Evolutionary conservation across 164 flowering plant genomes (phyloP), one percentile per base, ranked within the genome.

Genomic region (Vitis rotundifolia): DNA sequence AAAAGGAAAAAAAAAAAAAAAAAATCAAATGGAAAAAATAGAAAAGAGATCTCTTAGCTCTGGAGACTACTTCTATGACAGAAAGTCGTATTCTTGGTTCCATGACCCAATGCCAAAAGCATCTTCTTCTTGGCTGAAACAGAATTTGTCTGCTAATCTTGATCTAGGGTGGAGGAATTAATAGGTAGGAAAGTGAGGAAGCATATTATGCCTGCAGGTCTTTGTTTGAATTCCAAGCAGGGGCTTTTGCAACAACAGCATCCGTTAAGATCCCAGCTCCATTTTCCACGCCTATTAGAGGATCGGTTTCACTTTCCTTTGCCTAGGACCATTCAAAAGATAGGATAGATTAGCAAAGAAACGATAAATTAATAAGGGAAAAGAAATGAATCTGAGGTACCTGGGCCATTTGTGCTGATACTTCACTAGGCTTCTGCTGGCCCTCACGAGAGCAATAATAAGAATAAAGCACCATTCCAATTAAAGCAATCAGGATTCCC

Each of bases 391-490:
- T 54, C 29, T 3, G 5, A 37, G 54, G 63, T 75, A 94, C 98
- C 98, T 90, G 95, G 28, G 92, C 77, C 61, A 77, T 51, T 67
- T 83, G 90, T 56, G 83, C 57, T 54, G 90, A 22, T 63, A 84
- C 79, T 73, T 91, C 96, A 67, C 37, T 77, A 63, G 93, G 75
- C 76, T 93, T 91, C 78, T 87, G 89, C 80, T 88, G 91, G 76
- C 71, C 86, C 82, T 95, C 99, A 12, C 28, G 63, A 5, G 81
- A 72, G 84, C 96, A 93, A 73, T 58, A 89, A 74, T 88, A 95
- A 22, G 98, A 95, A 81, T 95, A 93, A 12, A 89, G 74, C 54
- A 88, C 72, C 99, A 95, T 95, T 11, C 99, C 99, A 71, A 90
- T 81, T 29, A 95, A 63, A 37, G 99, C 99, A 72, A 95, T 73